Evolutionary conservation across 306 rosid genomes (phyloP).

Genomic region (Rosa rugosa): DNA sequence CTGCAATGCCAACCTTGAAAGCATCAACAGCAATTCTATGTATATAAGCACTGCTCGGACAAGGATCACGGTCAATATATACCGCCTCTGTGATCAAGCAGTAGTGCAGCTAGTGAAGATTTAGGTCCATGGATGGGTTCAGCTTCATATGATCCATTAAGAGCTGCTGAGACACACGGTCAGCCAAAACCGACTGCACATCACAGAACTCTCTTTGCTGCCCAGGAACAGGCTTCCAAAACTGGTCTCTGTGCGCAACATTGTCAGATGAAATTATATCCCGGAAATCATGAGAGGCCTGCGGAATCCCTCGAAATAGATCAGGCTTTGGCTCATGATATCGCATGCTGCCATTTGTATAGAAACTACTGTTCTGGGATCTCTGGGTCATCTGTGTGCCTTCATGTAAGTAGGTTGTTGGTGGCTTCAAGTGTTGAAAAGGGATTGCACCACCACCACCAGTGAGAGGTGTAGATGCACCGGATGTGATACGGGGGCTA

Average conservation of each 20-base stretch:
- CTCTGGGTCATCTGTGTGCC: slow-evolving; percentile 42
- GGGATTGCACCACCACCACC: slow-evolving; percentile 38
- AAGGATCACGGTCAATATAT: slow-evolving; percentile 18
- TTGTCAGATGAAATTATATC: slow-evolving; percentile 42
- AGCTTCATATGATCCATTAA: slow-evolving; percentile 48
- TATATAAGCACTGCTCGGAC: slow-evolving; percentile 8
- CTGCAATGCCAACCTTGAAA: background rate
- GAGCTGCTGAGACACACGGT: slow-evolving; percentile 57
- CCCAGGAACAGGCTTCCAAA: slow-evolving; percentile 36
- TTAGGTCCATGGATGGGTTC: slow-evolving; percentile 35
- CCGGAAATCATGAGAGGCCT: slow-evolving; percentile 37
- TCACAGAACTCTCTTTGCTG: slow-evolving; percentile 39
- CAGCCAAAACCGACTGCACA: slow-evolving; percentile 45
- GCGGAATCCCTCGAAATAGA: slow-evolving; percentile 39
- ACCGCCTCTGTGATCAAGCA: slow-evolving; percentile 30
- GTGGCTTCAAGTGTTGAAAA: slow-evolving; percentile 45
- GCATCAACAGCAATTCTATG: slow-evolving; percentile 1
- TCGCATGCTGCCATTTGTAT: slow-evolving; percentile 33
- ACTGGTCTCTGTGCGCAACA: slow-evolving; percentile 37
- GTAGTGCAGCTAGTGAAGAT: slow-evolving; percentile 24
- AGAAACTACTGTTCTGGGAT: slow-evolving; percentile 29
- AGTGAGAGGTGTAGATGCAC: slow-evolving; percentile 46
- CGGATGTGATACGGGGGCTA: slow-evolving; percentile 39
- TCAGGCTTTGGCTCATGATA: slow-evolving; percentile 49
- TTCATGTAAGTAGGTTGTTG: slow-evolving; percentile 40